Evolutionary conservation across 495 filamentous ascomycete genomes (phyloP).

Genomic region (Aspergillus haitiensis): DNA sequence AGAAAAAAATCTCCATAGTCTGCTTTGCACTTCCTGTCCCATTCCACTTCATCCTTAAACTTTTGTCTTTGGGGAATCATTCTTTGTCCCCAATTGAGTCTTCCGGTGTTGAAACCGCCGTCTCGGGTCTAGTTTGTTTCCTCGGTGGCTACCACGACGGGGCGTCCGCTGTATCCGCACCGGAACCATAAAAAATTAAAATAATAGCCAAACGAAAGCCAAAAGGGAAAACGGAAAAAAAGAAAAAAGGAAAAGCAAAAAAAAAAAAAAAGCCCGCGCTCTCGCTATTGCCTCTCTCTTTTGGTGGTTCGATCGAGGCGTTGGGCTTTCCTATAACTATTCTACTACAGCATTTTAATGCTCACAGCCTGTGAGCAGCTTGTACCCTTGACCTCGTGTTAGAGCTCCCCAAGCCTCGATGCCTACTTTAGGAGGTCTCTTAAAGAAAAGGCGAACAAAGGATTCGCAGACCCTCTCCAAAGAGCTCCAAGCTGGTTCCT

Average conservation of each 20-base stretch:
- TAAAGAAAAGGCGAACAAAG: constrained; percentile 98
- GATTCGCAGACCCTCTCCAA: constrained; percentile 59
- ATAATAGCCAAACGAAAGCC: neutral
- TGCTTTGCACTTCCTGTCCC: neutral
- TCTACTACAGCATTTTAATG: constrained; percentile 13
- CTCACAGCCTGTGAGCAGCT: constrained; percentile 16
- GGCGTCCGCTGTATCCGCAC: constrained; percentile 24
- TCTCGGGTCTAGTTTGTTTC: constrained; percentile 2
- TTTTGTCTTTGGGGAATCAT: neutral
- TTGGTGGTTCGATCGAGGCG: constrained; percentile 11
- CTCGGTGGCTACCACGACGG: constrained; percentile 14
- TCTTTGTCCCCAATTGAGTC: constrained; percentile 18
- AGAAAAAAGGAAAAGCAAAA: constrained; percentile 2
- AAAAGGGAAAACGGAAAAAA: constrained; percentile 1
- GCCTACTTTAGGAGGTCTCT: constrained; percentile 64
- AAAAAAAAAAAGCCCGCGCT: constrained; percentile 5
- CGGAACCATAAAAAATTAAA: constrained; percentile 19
- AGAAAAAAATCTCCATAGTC: neutral
- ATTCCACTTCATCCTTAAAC: neutral
- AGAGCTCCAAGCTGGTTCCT: constrained; percentile 55
- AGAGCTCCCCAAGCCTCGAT: constrained; percentile 33
- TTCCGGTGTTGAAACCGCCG: constrained; percentile 14
- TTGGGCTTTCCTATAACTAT: constrained; percentile 1
- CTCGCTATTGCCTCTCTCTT: constrained; percentile 2
- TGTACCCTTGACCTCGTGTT: constrained; percentile 6